These are phyloP conservation scores for Chalciporus sp. DNA, from an alignment of 1,284 basidiomycete species.

Conservation along the genomic window DNA sequence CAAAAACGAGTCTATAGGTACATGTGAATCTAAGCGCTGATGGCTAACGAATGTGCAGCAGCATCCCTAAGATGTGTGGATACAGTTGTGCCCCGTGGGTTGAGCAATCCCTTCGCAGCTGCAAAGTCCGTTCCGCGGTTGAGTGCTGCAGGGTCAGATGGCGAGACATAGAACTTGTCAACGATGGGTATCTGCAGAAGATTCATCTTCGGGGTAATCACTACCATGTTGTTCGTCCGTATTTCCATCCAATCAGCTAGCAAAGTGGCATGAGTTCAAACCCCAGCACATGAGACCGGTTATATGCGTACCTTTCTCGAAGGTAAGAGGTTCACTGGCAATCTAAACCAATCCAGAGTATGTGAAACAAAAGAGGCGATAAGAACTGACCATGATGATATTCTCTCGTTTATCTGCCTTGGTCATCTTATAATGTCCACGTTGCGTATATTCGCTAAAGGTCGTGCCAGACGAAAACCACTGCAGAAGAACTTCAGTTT, in stretches of 20 bases:
- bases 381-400: constrained; percentile 75
- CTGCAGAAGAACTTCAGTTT: constrained; percentile 38
- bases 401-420: constrained; percentile 96
- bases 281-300: background rate
- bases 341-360: constrained; percentile 48
- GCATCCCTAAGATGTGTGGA: constrained; percentile 21
- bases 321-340: constrained; percentile 90
- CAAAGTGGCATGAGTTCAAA: background rate
- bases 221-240: constrained; percentile 90
- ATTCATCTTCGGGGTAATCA: constrained; percentile 94
- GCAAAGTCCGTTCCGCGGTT: constrained; percentile 72
- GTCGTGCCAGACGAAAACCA: constrained; percentile 96
- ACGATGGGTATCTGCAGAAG: constrained; percentile 92
- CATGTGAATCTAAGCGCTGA: constrained; percentile 13
- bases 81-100: constrained; percentile 43
- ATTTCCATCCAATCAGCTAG: constrained; percentile 96
- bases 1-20: constrained; percentile 1
- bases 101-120: constrained; percentile 71
- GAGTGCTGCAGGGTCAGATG: constrained; percentile 69
- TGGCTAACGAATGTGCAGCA: constrained; percentile 19
- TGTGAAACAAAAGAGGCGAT: background rate
- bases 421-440: constrained; percentile 92
- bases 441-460: constrained; percentile 89
- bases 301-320: constrained; percentile 75
- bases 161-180: constrained; percentile 87